phyloP scores from a whole-genome alignment of 2,329 filamentous ascomycete species.

The Cladobotryum protrusum region DNA sequence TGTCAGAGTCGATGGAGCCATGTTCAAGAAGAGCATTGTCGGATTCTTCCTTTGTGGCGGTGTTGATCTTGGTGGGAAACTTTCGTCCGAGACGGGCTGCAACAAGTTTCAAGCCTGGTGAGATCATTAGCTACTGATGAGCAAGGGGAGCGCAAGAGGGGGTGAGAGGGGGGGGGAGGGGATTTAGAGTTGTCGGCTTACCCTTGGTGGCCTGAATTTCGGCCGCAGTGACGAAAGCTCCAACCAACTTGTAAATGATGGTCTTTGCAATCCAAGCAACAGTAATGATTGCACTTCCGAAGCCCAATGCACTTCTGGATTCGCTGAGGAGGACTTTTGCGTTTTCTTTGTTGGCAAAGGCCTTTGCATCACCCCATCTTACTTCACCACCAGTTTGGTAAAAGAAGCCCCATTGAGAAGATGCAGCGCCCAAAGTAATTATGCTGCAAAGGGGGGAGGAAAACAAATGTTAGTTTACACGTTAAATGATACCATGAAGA shows the following conservation, averaged over 20 bases:
- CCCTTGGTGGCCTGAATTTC: conserved; percentile 17
- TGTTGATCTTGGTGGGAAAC: not conserved
- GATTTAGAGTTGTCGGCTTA: conserved; percentile 12
- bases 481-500: not conserved
- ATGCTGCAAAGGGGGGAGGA: conserved; percentile 14
- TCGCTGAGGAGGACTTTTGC: conserved; percentile 27
- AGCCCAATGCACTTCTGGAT: conserved; percentile 20
- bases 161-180: not conserved
- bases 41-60: conserved; percentile 1
- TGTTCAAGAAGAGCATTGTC: conserved; percentile 1
- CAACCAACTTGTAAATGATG: conserved; percentile 18
- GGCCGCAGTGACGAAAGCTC: conserved; percentile 17
- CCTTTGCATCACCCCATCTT: conserved; percentile 26
- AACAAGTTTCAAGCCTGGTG: not conserved
- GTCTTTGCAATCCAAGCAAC: conserved; percentile 19
- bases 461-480: conserved; percentile 12
- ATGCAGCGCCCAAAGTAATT: conserved; percentile 21
- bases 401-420: conserved; percentile 28
- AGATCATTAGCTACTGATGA: not conserved
- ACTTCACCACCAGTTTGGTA: conserved; percentile 26
- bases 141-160: not conserved
- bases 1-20: conserved; percentile 9
- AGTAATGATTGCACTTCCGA: conserved; percentile 17
- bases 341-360: conserved; percentile 25
- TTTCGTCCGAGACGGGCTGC: not conserved